Evolutionary conservation across 805 yeast species (phyloP).

Genomic region (Lipomyces orientalis): DNA sequence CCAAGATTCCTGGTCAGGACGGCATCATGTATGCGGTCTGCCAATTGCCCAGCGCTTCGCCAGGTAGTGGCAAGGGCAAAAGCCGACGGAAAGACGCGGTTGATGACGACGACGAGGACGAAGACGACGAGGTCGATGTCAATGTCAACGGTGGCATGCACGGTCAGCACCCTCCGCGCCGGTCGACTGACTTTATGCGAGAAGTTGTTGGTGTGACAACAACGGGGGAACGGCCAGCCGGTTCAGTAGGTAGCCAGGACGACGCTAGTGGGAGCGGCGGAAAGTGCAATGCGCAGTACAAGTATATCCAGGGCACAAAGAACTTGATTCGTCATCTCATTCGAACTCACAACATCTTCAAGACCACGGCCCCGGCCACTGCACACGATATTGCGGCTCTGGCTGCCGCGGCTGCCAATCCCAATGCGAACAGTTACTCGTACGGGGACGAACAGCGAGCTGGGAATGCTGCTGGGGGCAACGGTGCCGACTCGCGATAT

Average conservation of each 20-base stretch:
- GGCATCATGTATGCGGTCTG: slow-evolving; percentile 34
- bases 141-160: not conserved
- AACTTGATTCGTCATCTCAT: slow-evolving; percentile 36
- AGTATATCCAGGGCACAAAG: slow-evolving; percentile 36
- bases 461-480: not conserved
- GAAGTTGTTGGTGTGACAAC: slow-evolving; percentile 12
- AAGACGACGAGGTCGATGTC: slow-evolving; percentile 20
- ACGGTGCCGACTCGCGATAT: slow-evolving; percentile 21
- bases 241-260: slow-evolving; percentile 1
- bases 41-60: slow-evolving; percentile 16
- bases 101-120: slow-evolving; percentile 18
- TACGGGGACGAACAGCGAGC: slow-evolving; percentile 25
- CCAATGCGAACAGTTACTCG: slow-evolving; percentile 7
- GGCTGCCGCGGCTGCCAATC: slow-evolving; percentile 7
- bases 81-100: slow-evolving; percentile 5
- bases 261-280: slow-evolving; percentile 6
- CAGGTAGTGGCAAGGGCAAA: slow-evolving; percentile 9
- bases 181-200: slow-evolving; percentile 14
- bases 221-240: slow-evolving; percentile 5
- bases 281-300: slow-evolving; percentile 33
- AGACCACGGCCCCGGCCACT: slow-evolving; percentile 28
- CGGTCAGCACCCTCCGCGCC: slow-evolving; percentile 1
- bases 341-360: slow-evolving; percentile 32
- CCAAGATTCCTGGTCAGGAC: slow-evolving; percentile 30
- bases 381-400: slow-evolving; percentile 16